Evolutionary conservation across 1,139 yeast genomes (phyloP), one percentile per base, ranked within the genome.

Genomic region (Suhomyces choctaworum): DNA sequence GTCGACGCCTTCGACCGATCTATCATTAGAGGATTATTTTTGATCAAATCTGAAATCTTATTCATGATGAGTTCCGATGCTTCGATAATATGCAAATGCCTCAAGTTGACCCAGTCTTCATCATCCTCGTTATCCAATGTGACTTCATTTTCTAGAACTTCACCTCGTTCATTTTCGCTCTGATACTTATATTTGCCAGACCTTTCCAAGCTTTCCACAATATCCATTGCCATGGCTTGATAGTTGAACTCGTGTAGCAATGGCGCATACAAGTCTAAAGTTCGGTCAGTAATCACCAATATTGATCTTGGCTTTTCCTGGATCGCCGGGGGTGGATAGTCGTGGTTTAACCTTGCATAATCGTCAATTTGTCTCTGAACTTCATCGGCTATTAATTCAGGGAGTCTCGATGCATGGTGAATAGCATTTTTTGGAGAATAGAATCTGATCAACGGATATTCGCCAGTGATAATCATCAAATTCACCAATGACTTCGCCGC

Each of bases 141-240:
- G 11, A 56, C 54, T 25, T 64, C 64, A 23, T 70, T 70, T 33
- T 73, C 71, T 22, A 56, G 66, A 2, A 50, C 32, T 31, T 70
- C 75, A 7, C 89, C 89, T 22, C 62, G 62, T 51, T 79, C 87
- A 49, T 72, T 78, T 48, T 82, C 86, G 4, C 79, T 74, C 29
- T 67, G 56, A 53, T 84, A 89, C 27, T 60, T 67, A 56, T 80
- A 86, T n/a, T 68, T 62, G 13, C 77, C 72, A 17, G 77, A 75
- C 11, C 72, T 57, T 46, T 75, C 78, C 46, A 74, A 64, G 28
- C 66, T 60, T 25, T 66, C 70, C 24, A 75, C 74, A 32, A 80
- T 60, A 58, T 92, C 98, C 66, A 83, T 82, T 11, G 92, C 85
- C 87, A 90, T 82, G 5, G 97, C 92, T 59, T 92, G 96, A 58